Evolutionary conservation across 2,329 filamentous ascomycete genomes (phyloP), one percentile per base, ranked within the genome.

Genomic region (Rhynchosporium secalis): DNA sequence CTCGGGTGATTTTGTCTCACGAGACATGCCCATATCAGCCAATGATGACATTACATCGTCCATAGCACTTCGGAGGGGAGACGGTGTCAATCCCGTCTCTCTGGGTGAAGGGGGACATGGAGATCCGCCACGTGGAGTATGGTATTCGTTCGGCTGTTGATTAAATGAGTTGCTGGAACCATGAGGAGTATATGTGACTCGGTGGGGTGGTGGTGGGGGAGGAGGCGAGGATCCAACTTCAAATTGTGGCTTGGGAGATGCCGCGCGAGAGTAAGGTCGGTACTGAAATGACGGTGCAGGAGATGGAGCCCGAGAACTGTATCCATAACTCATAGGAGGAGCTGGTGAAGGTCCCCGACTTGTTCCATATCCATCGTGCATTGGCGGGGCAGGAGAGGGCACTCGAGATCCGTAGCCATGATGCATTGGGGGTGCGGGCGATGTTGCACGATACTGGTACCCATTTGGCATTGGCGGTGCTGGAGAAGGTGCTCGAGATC

Each of bases 31-130:
- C 80, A 99, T 91, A 64, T 93, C 92, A 72, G 96, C 89, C 48
- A 99, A 77, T 61, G 95, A 96, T 68, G 95, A 92, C 86, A 98
- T 97, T 3, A 99, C 93, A 75, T 96, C 94, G 72, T 98, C 94
- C 92, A 99, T 99, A 1, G 95, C 95, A 75, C 93, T 92, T 63
- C 95, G 84, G 3, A 99, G 79, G 0, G 95, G 95, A 2, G 95
- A 98, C 1, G 95, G 95, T 0, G 95, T 99, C 74, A 91, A 79
- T 1, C 86, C 86, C 49, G 82, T 84, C 45, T 80, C 79, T 51
- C 81, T 85, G 1, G 90, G 86, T 4, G 91, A 92, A 3, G 86
- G 86, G 2, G 87, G 88, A 41, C 79, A 81, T 0, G 89, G 88
- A 1, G 90, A 91, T 6, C 80, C 80, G 66, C 75, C 81, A 64